Evolutionary conservation across 768 basidiomycete species (phyloP).

Genomic region (Pulveroboletus frians): DNA sequence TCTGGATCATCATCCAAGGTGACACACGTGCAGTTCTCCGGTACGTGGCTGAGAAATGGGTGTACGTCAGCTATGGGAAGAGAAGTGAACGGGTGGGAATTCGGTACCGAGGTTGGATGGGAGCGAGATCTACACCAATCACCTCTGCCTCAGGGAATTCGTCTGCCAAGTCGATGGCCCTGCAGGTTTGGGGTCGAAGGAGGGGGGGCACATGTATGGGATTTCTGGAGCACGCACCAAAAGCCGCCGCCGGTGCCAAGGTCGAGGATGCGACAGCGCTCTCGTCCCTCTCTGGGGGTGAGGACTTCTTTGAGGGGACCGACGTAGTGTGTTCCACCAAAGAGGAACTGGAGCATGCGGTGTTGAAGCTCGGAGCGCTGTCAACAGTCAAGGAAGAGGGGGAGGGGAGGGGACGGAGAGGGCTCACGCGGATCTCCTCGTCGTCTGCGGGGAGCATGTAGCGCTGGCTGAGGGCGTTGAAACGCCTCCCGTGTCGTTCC

Average conservation of each 20-base stretch:
- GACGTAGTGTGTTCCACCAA: constrained; percentile 57
- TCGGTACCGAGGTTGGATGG: constrained; percentile 62
- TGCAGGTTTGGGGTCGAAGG: constrained; percentile 20
- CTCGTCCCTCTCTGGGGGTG: constrained; percentile 30
- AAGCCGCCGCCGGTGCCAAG: constrained; percentile 62
- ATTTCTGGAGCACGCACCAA: constrained; percentile 39
- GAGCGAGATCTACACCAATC: constrained; percentile 66
- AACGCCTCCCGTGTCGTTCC: constrained; percentile 44
- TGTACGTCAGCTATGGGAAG: constrained; percentile 11
- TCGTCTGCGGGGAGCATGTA: constrained; percentile 65
- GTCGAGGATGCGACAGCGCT: constrained; percentile 48
- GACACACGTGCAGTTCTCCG: constrained; percentile 69
- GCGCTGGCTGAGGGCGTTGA: constrained; percentile 49
- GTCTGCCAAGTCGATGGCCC: constrained; percentile 71
- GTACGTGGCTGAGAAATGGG: constrained; percentile 45
- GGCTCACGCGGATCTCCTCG: constrained; percentile 56
- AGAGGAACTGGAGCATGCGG: constrained; percentile 61
- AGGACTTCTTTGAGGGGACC: constrained; percentile 60
- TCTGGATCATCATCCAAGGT: not conserved
- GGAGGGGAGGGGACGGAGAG: not conserved
- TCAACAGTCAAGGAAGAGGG: no score
- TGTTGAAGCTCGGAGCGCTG: constrained; percentile 64
- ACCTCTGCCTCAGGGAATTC: constrained; percentile 65
- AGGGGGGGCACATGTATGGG: not conserved
- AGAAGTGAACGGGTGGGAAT: not conserved